Conservation (phyloP, 2,329 filamentous ascomycete genomes). For the Colletotrichum truncatum region DNA sequence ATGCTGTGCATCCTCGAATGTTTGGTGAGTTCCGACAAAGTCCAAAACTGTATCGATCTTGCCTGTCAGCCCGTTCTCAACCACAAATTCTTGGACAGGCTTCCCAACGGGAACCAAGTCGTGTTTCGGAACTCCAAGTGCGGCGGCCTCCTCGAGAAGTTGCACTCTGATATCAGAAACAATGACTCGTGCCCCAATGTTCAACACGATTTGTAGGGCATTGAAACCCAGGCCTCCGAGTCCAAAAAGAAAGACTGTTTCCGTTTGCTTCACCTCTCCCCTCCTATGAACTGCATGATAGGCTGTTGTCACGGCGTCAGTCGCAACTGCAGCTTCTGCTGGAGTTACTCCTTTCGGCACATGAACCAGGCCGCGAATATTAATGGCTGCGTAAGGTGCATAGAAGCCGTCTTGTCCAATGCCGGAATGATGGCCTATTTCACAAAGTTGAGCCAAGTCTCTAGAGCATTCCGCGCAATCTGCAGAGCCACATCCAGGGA, state of each 20-base stretch:
- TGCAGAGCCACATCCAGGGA: constrained; percentile 41
- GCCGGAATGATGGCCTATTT: constrained; percentile 48
- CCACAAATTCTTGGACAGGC: constrained; percentile 40
- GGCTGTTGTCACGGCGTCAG: constrained; percentile 50
- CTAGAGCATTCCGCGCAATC: constrained; percentile 49
- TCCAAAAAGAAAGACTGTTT: constrained; percentile 50
- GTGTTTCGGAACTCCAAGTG: constrained; percentile 39
- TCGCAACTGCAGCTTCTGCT: constrained; percentile 46
- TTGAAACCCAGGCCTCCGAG: constrained; percentile 52
- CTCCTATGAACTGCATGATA: constrained; percentile 49
- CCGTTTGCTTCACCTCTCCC: constrained; percentile 42
- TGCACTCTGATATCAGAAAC: constrained; percentile 32
- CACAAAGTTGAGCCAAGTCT: constrained; percentile 47
- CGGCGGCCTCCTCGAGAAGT: constrained; percentile 29
- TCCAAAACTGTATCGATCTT: constrained; percentile 42
- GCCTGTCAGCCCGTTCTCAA: constrained; percentile 31
- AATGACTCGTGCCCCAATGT: constrained; percentile 64
- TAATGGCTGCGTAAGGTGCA: constrained; percentile 46
- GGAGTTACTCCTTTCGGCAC: constrained; percentile 36
- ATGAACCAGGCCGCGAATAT: constrained; percentile 33
- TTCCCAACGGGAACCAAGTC: constrained; percentile 42
- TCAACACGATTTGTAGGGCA: constrained; percentile 45
- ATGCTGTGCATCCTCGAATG: constrained; percentile 45
- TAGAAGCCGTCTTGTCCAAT: constrained; percentile 54
- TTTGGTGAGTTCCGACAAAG: constrained; percentile 46